A percentile compares a stretch with the other conserved stretches of the same genome.
phyloP scores from a whole-genome alignment of 2,329 filamentous ascomycete genomes.

The Salinomyces thailandicus region DNA sequence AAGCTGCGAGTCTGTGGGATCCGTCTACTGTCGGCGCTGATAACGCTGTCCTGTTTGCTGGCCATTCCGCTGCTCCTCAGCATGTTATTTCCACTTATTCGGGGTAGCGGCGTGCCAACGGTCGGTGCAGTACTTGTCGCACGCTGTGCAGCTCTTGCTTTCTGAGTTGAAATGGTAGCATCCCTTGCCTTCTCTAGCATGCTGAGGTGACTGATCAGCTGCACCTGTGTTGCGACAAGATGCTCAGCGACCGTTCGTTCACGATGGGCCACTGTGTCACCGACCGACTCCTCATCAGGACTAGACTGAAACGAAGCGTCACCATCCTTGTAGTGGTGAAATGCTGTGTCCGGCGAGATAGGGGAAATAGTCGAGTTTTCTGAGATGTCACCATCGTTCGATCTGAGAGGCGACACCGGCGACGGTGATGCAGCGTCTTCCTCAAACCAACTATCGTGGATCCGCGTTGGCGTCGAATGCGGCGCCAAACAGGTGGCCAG shows the following conservation, averaged over 20 bases:
- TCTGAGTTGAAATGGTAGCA: conserved; percentile 9
- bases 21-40: neutral
- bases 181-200: conserved; percentile 21
- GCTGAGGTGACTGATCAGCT: conserved; percentile 26
- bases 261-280: no score
- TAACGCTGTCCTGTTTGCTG: conserved; percentile 6
- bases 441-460: neutral
- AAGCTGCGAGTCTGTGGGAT: conserved; percentile 10
- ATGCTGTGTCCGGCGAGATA: conserved; percentile 6
- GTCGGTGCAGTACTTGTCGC: conserved; percentile 1
- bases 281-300: no score
- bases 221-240: conserved; percentile 20
- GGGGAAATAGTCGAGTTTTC: conserved; percentile 7
- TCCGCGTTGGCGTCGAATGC: conserved; percentile 2
- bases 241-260: conserved; percentile 9
- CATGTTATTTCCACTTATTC: neutral
- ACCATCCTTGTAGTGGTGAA: no score
- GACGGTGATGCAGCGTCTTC: no score
- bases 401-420: conserved; percentile 5
- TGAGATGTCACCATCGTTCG: conserved; percentile 4
- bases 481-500: conserved; percentile 2
- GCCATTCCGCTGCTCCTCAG: neutral
- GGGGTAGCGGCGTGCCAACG: conserved; percentile 5
- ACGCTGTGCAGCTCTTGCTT: conserved; percentile 8
- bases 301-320: no score